Percentiles rank a stretch among this genome's conserved stretches.
Conservation (phyloP, 768 basidiomycete genomes). For the Favolaschia claudopus region DNA sequence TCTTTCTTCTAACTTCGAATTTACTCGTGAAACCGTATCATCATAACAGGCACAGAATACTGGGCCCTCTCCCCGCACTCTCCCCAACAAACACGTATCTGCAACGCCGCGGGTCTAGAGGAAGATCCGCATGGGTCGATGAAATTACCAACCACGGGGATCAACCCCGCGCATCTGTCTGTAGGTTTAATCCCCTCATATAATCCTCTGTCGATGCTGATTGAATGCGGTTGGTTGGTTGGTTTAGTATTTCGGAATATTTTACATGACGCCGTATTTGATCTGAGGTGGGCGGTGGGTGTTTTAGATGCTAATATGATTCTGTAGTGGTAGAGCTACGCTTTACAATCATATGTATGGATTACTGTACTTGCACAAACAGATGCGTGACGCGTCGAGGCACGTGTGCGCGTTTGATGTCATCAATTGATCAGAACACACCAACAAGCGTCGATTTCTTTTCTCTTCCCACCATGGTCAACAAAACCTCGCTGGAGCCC, state of each 20-base stretch:
- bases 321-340: no score
- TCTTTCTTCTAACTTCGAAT: not conserved
- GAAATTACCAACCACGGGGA: conserved; percentile 17
- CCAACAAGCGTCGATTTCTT: no score
- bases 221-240: no score
- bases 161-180: conserved; percentile 20
- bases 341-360: no score
- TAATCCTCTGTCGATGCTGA: not conserved
- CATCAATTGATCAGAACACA: no score
- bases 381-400: no score
- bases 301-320: no score
- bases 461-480: no score
- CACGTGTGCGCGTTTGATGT: no score
- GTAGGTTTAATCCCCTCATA: not conserved
- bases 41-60: conserved; percentile 21
- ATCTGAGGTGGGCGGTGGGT: no score
- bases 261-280: conserved; percentile 26
- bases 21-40: not conserved
- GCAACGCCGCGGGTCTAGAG: conserved; percentile 3
- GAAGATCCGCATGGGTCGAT: conserved; percentile 22
- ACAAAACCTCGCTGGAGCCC: no score
- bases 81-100: conserved; percentile 24
- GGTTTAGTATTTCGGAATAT: conserved; percentile 25
- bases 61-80: conserved; percentile 26
- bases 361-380: no score